These are phyloP conservation scores for Coelastrella sp. DNA, from an alignment of 139 green algal species.

Conservation along the genomic window DNA sequence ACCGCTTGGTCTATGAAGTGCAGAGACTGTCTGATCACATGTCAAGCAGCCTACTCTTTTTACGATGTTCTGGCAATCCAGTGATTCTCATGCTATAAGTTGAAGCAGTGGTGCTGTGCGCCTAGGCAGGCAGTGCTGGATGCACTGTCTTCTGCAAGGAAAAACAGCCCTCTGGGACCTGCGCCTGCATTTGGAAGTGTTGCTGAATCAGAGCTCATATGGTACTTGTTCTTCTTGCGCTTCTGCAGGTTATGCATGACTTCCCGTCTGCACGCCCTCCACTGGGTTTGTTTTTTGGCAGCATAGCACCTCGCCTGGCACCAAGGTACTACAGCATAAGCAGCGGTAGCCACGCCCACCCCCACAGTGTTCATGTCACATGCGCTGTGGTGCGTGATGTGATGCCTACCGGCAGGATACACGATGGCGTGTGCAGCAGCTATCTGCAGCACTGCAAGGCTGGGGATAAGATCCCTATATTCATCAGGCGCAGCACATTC, in stretches of 20 bases:
- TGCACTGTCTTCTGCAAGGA: neutral
- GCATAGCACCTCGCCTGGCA: slow-evolving; percentile 86
- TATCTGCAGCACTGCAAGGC: slow-evolving; percentile 63
- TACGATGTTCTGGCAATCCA: too few species aligned
- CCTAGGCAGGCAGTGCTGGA: neutral
- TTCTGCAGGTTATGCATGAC: slow-evolving; percentile 85
- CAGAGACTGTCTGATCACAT: neutral
- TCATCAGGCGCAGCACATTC: slow-evolving; percentile 92
- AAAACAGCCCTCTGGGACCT: neutral
- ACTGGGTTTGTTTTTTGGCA: slow-evolving; percentile 92
- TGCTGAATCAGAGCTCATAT: neutral
- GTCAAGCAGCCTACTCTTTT: neutral
- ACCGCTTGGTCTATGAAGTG: neutral
- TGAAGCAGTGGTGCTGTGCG: too few species aligned
- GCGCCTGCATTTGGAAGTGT: neutral
- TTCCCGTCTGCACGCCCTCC: slow-evolving; percentile 86
- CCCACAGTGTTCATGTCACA: slow-evolving; percentile 84
- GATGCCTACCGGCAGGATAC: slow-evolving; percentile 78
- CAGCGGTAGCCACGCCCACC: slow-evolving; percentile 74
- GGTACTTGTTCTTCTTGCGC: too few species aligned
- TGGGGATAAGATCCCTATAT: slow-evolving; percentile 72
- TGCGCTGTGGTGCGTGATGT: slow-evolving; percentile 78
- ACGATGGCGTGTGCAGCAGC: slow-evolving; percentile 83
- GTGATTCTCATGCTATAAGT: too few species aligned
- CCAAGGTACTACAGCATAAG: slow-evolving; percentile 94